Evolutionary conservation across 2,329 filamentous ascomycete species (phyloP).

Genomic region (Phoma sp.): DNA sequence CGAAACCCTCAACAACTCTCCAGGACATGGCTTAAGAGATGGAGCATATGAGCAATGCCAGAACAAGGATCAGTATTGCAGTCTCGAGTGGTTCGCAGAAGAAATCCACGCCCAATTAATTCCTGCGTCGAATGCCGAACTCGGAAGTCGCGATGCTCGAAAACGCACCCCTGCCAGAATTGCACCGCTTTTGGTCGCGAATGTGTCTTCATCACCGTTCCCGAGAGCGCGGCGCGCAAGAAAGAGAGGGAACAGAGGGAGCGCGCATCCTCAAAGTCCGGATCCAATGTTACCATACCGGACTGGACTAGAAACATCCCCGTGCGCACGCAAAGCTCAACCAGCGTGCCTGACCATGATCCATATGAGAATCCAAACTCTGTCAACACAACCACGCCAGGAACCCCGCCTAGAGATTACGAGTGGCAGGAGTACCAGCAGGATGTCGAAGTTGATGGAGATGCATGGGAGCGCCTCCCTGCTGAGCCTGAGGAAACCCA

Average conservation of each 20-base stretch:
- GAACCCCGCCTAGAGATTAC: slow-evolving; percentile 49
- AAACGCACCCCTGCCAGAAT: slow-evolving; percentile 50
- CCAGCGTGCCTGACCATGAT: slow-evolving; percentile 34
- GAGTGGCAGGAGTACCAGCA: slow-evolving; percentile 52
- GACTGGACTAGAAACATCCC: slow-evolving; percentile 50
- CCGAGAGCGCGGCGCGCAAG: slow-evolving; percentile 48
- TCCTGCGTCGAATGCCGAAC: slow-evolving; percentile 50
- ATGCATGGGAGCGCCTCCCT: slow-evolving; percentile 47
- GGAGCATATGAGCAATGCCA: slow-evolving; percentile 44
- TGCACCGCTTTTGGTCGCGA: slow-evolving; percentile 50
- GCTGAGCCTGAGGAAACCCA: slow-evolving; percentile 47
- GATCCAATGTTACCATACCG: slow-evolving; percentile 33
- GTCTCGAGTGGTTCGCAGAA: slow-evolving; percentile 48
- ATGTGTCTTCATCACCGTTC: slow-evolving; percentile 50
- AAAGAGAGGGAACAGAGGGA: slow-evolving; percentile 44
- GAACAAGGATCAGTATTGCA: slow-evolving; percentile 47
- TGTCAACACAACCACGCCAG: slow-evolving; percentile 45
- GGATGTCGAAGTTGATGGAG: slow-evolving; percentile 46
- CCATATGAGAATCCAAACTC: slow-evolving; percentile 38
- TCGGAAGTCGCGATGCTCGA: slow-evolving; percentile 49
- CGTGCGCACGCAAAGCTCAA: slow-evolving; percentile 39
- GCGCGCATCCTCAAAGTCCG: slow-evolving; percentile 36
- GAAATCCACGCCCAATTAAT: slow-evolving; percentile 51
- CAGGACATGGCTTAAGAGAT: slow-evolving; percentile 43
- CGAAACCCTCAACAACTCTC: slow-evolving; percentile 22